Conservation (phyloP, 306 rosid species). For the Cicer cuneatum region DNA sequence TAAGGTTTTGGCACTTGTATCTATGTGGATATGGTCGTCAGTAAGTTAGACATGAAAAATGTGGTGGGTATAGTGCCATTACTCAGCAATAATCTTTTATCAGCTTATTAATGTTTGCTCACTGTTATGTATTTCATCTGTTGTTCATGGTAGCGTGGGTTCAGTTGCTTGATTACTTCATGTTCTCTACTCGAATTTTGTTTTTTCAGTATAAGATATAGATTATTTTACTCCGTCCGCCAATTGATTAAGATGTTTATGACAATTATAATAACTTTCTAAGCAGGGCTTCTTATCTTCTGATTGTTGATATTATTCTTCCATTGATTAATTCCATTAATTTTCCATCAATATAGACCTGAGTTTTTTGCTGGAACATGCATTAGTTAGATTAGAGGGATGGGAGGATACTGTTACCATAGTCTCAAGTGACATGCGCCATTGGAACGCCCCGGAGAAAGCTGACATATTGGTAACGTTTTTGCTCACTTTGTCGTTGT, state of each 20-base stretch:
- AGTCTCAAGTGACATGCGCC: constrained; percentile 88
- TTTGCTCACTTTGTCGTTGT: background rate
- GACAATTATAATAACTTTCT: no score
- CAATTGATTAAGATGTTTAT: no score
- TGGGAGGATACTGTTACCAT: constrained; percentile 85
- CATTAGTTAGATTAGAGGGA: constrained; percentile 85
- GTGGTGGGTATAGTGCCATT: background rate
- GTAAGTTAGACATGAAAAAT: no score
- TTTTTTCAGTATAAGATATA: background rate
- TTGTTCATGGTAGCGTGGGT: background rate
- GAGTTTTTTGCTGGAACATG: constrained; percentile 58
- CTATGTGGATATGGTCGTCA: no score
- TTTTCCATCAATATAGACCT: constrained; percentile 32
- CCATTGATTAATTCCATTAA: background rate
- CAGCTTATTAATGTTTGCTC: constrained; percentile 23
- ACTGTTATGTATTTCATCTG: background rate
- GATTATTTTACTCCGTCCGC: constrained; percentile 18
- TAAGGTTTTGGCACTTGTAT: background rate
- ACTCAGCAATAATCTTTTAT: no score
- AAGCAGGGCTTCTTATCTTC: no score
- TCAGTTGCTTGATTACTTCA: background rate
- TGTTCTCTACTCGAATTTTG: background rate
- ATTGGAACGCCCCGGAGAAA: constrained; percentile 88
- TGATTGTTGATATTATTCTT: no score
- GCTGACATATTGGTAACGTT: constrained; percentile 88